phyloP scores from a whole-genome alignment of 2,329 filamentous ascomycete genomes.

The Fusarium bulbicola region DNA sequence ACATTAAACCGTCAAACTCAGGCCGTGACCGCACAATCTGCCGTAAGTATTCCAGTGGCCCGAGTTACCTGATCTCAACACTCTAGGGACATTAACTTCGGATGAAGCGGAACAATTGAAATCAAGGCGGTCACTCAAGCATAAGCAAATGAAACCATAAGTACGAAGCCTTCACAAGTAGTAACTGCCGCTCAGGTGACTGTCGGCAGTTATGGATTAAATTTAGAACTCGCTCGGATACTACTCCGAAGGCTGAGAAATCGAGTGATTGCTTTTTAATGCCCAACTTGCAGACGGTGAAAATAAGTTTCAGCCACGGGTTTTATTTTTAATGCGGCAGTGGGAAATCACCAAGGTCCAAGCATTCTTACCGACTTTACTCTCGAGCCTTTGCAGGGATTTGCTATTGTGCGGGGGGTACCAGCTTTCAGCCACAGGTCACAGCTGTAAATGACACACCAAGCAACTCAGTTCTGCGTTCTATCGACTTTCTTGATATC shows the following conservation, averaged over 20 bases:
- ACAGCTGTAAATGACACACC: background rate
- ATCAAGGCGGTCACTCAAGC: fast-evolving
- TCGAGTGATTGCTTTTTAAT: background rate
- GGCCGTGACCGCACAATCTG: fast-evolving
- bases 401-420: background rate
- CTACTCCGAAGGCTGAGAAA: no score
- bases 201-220: background rate
- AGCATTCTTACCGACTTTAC: background rate
- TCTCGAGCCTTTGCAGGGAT: background rate
- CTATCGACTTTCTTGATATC: fast-evolving
- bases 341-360: background rate
- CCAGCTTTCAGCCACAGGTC: background rate
- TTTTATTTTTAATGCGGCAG: background rate
- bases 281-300: background rate
- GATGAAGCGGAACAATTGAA: background rate
- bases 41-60: fast-evolving
- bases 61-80: background rate
- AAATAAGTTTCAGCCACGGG: background rate
- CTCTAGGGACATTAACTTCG: background rate
- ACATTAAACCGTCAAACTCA: background rate
- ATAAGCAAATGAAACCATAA: background rate
- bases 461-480: background rate
- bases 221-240: background rate
- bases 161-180: background rate
- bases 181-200: background rate